These are phyloP conservation scores for Isatis tinctoria DNA, from an alignment of 345 rosid species.

Conservation along the genomic window DNA sequence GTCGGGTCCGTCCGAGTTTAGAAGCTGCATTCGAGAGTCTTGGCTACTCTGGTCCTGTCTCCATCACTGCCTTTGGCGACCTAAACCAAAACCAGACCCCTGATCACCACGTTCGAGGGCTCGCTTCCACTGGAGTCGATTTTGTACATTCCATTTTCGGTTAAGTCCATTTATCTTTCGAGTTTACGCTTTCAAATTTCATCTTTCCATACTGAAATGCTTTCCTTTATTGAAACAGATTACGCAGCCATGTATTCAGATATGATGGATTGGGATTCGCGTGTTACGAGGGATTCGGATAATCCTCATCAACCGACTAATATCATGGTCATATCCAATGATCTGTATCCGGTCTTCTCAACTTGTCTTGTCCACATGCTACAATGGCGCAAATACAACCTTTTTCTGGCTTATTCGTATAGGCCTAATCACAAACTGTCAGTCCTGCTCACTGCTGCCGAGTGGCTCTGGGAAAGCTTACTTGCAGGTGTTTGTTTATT, in stretches of 20 bases:
- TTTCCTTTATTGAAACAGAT: not conserved
- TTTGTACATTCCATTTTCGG: not conserved
- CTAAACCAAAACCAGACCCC: not conserved
- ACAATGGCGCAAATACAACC: not conserved
- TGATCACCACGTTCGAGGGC: not conserved
- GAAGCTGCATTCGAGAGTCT: not conserved
- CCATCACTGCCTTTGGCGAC: not conserved
- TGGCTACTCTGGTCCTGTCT: not conserved
- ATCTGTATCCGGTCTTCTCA: not conserved
- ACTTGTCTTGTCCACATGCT: not conserved
- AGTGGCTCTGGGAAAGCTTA: conserved; percentile 17
- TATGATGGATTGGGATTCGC: too few relatives aligned
- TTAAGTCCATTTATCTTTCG: not conserved
- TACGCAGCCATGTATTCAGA: not conserved
- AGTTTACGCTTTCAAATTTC: not conserved
- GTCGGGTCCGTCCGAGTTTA: not conserved
- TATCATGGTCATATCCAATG: not conserved
- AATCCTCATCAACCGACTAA: conserved; percentile 5
- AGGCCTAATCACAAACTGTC: not conserved
- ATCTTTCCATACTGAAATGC: not conserved
- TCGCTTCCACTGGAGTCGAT: not conserved
- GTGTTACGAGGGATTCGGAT: not conserved
- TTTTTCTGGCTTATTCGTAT: not conserved
- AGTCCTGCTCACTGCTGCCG: not conserved
- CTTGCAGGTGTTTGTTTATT: not conserved